A percentile compares a stretch with the other conserved stretches of the same genome.
These are phyloP conservation scores for Capsicum pubescens DNA, from an alignment of 257 asterid genomes.

Conservation along the genomic window DNA sequence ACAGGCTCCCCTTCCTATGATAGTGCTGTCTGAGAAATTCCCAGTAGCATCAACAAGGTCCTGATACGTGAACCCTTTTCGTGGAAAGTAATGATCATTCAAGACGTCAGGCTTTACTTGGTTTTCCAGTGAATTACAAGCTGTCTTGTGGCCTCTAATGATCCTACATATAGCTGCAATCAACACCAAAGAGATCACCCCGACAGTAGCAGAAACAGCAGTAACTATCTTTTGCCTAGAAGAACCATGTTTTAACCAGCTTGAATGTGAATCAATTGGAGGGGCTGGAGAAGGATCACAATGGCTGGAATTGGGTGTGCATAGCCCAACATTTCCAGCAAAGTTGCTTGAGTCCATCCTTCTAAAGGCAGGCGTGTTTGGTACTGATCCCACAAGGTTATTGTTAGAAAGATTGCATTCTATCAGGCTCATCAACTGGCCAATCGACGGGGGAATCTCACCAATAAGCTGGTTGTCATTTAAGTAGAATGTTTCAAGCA, in stretches of 20 bases:
- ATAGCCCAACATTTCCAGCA: conserved; percentile 66
- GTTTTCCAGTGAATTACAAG: conserved; percentile 53
- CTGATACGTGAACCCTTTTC: conserved; percentile 71
- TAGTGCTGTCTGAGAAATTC: conserved; percentile 60
- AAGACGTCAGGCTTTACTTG: conserved; percentile 48
- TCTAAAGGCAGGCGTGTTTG: conserved; percentile 66
- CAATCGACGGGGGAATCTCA: conserved; percentile 77
- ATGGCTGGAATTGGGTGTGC: conserved; percentile 39
- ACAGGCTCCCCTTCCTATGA: conserved; percentile 83
- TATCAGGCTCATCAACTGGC: conserved; percentile 64
- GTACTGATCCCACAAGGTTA: conserved; percentile 64
- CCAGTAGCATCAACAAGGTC: conserved; percentile 80
- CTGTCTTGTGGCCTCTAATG: conserved; percentile 43
- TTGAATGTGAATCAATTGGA: conserved; percentile 32
- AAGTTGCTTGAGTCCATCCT: conserved; percentile 79
- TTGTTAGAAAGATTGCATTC: conserved; percentile 86
- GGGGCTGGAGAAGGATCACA: conserved; percentile 49
- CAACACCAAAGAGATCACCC: conserved; percentile 56
- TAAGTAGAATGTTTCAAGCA: conserved; percentile 78
- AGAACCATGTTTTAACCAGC: conserved; percentile 57
- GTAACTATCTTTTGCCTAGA: conserved; percentile 58
- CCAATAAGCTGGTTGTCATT: conserved; percentile 78
- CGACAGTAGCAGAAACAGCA: conserved; percentile 60
- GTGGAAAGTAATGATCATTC: conserved; percentile 67
- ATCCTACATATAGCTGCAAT: conserved; percentile 63